Conservation (phyloP, 306 rosid species). For the Vachellia collinsii region DNA sequence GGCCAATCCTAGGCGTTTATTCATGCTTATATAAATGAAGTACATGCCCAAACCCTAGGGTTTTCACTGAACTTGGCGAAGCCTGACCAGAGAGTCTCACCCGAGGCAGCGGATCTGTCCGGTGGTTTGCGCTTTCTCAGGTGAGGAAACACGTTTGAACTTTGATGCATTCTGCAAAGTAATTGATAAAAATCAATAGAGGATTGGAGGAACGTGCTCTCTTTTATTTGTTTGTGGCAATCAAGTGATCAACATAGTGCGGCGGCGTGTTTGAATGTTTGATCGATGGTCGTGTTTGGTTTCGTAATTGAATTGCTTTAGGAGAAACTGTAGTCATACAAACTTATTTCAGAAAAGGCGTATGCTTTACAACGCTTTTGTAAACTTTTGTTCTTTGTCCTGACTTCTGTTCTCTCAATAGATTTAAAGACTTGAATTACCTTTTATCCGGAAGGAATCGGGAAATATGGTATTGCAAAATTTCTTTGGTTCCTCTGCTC, state of each 20-base stretch:
- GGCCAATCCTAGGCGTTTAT: slow-evolving; percentile 16
- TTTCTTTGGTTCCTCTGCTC: neutral
- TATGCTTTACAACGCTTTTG: neutral
- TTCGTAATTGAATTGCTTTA: neutral
- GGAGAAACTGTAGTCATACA: neutral
- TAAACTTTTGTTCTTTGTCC: neutral
- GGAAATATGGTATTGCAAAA: neutral
- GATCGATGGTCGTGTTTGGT: slow-evolving; percentile 7
- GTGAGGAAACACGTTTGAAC: slow-evolving; percentile 23
- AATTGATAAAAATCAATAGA: neutral
- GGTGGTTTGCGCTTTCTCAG: slow-evolving; percentile 28
- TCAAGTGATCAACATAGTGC: neutral
- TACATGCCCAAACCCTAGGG: slow-evolving; percentile 32
- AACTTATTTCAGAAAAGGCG: neutral
- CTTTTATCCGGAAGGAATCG: neutral
- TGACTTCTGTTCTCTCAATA: neutral
- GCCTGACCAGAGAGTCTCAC: neutral
- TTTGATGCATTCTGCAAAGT: neutral
- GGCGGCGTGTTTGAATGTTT: neutral
- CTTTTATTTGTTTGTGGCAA: neutral
- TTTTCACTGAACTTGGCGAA: slow-evolving; percentile 18
- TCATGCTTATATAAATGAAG: neutral
- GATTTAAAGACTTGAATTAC: slow-evolving; percentile 4
- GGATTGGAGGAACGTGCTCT: neutral
- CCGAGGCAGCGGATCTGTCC: slow-evolving; percentile 27